Base-by-base conservation (phyloP, 176 grass and related monocot species). In the Guadua angustifolia region DNA sequence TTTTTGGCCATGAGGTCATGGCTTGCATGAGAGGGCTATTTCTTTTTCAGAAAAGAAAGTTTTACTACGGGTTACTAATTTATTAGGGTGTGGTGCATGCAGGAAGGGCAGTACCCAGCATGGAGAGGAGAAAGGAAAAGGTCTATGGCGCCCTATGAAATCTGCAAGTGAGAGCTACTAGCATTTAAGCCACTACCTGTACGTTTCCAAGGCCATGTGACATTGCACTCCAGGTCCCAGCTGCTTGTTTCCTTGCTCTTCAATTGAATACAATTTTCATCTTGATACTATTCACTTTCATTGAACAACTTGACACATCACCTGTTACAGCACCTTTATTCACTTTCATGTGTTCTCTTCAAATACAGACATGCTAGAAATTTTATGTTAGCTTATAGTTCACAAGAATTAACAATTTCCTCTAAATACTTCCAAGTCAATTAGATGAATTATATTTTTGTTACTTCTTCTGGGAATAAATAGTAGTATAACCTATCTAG, bases 1-100 rank as follows among this genome's bases (percentile, higher is more conserved):
- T 76, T 86, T 86, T 87, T 83, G 8, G 67, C 49, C 75, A 56
- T 89, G 82, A 78, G 82, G 79, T 83, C 84, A 90, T 90, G 84
- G 84, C 66, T 86, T 74, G 70, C 87, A 81, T 89, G 87, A 80
- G 69, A 81, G 47, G 82, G n/a, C 32, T 25, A 2, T 40, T 59
- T n/a, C 13, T 29, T 71, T n/a, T 21, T 13, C 5, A 1, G 13
- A 11, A 22, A 38, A 36, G 11, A 43, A 66, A 32, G 60, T 53
- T 22, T 80, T 21, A 17, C 5, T 19, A 78, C 53, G 24, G 76
- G 35, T 25, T 42, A 42, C 40, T 42, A 42, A 42, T 42, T 69
- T 63, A 74, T 53, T 84, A 59, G 52, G 73, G 43, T 33, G n/a
- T 58, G 83, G 62, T 77, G 79, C 58, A 60, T 71, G 77, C 66